Percentiles rank a stretch among this genome's conserved stretches.
phyloP scores from a whole-genome alignment of 768 basidiomycete species.

The Phylloporus arenicola region DNA sequence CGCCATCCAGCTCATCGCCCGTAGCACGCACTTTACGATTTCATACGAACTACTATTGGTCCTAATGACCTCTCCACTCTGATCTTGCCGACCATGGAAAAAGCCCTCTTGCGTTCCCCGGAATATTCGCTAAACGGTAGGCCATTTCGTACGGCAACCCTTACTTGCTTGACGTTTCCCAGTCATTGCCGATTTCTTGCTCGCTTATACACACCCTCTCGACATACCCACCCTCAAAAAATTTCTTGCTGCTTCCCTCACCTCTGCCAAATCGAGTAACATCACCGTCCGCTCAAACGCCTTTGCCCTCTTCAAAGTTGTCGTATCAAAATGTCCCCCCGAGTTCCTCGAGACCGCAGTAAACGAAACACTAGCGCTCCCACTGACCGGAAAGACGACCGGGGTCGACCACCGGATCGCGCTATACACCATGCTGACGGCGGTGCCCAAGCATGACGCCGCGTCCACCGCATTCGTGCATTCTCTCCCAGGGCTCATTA shows the following conservation, averaged over 20 bases:
- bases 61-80: conserved; percentile 45
- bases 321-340: conserved; percentile 33
- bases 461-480: conserved; percentile 44
- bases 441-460: conserved; percentile 42
- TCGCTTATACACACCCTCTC: conserved; percentile 47
- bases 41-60: conserved; percentile 50
- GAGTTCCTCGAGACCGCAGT: conserved; percentile 44
- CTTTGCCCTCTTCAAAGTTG: conserved; percentile 48
- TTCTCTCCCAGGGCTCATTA: conserved; percentile 39
- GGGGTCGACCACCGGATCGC: conserved; percentile 82
- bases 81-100: conserved; percentile 72
- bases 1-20: conserved; percentile 6
- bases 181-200: conserved; percentile 59
- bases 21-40: conserved; percentile 54
- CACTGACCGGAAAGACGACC: conserved; percentile 78
- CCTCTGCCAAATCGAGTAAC: conserved; percentile 72
- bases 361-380: conserved; percentile 65
- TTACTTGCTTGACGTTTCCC: conserved; percentile 1
- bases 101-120: conserved; percentile 74
- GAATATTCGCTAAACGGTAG: conserved; percentile 67
- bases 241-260: conserved; percentile 54
- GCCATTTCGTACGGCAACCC: conserved; percentile 12
- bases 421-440: conserved; percentile 72
- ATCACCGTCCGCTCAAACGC: conserved; percentile 52
- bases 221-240: conserved; percentile 45